Percentiles rank a stretch among this genome's conserved stretches.
Evolutionary conservation across 441 rosid species (phyloP).

Genomic region (Geranium incanum): DNA sequence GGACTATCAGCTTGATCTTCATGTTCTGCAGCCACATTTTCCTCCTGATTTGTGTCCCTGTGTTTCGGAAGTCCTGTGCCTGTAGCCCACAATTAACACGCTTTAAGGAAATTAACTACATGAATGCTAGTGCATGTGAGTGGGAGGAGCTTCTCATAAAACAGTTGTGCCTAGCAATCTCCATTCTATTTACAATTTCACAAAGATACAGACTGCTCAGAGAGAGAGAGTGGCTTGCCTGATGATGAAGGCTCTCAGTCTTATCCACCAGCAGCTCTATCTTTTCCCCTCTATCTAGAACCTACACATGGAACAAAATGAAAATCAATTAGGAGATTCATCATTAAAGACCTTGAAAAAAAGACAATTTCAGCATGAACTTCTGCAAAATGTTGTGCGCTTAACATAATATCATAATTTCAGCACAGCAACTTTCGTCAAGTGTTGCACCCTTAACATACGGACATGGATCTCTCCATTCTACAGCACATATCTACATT

Average conservation of each 20-base stretch:
- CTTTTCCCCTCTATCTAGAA: slow-evolving; percentile 34
- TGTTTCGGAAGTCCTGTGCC: slow-evolving; percentile 61
- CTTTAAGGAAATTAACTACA: not conserved
- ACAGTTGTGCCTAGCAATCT: too few relatives aligned
- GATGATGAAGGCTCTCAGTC: slow-evolving; percentile 31
- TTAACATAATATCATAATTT: not conserved
- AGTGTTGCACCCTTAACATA: not conserved
- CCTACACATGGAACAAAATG: slow-evolving; percentile 17
- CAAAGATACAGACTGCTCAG: not conserved
- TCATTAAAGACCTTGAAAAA: not conserved
- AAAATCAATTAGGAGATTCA: not conserved
- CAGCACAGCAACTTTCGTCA: not conserved
- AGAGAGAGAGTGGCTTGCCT: slow-evolving; percentile 23
- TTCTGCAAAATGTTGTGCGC: not conserved
- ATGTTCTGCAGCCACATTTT: slow-evolving; percentile 81
- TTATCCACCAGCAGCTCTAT: slow-evolving; percentile 36
- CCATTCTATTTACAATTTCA: too few relatives aligned
- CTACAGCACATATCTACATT: not conserved
- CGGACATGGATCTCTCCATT: not conserved
- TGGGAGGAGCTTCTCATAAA: not conserved
- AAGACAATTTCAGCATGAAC: not conserved
- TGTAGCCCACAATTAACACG: slow-evolving; percentile 16
- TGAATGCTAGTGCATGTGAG: not conserved
- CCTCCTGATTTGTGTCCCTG: slow-evolving; percentile 50
- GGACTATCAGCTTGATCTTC: slow-evolving; percentile 61